phyloP scores from a whole-genome alignment of 805 yeast species.

The Candida taoyuanica region DNA sequence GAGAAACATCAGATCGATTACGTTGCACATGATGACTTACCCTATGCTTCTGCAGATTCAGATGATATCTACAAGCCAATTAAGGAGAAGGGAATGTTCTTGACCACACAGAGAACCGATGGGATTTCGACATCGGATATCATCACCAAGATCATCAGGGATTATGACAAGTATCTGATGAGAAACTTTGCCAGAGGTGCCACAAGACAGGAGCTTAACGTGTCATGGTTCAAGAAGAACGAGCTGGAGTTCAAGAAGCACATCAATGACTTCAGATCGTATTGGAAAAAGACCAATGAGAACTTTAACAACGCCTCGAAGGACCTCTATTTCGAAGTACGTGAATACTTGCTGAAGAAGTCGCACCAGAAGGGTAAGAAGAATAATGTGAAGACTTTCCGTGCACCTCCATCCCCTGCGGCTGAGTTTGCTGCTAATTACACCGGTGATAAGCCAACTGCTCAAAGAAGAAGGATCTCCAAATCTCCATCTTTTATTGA shows the following conservation, averaged over 20 bases:
- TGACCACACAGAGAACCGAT: conserved; percentile 94
- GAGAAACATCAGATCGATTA: conserved; percentile 81
- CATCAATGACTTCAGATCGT: conserved; percentile 78
- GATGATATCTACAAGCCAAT: conserved; percentile 94
- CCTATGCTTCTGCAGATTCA: conserved; percentile 83
- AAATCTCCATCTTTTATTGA: conserved; percentile 27
- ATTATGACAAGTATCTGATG: conserved; percentile 94
- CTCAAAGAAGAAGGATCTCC: conserved; percentile 6
- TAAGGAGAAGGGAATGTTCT: conserved; percentile 83
- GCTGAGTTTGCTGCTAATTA: conserved; percentile 48
- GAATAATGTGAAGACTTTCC: conserved; percentile 10
- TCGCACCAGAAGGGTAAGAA: conserved; percentile 25
- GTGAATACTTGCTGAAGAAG: conserved; percentile 60
- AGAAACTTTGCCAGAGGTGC: conserved; percentile 98
- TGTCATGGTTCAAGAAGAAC: conserved; percentile 95
- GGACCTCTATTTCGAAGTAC: conserved; percentile 80
- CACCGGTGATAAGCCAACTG: conserved; percentile 47
- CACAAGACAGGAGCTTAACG: conserved; percentile 91
- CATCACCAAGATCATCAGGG: conserved; percentile 90
- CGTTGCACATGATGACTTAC: conserved; percentile 96
- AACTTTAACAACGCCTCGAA: conserved; percentile 67
- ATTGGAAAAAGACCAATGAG: conserved; percentile 72
- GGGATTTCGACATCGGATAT: conserved; percentile 96
- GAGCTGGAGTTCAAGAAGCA: conserved; percentile 92
- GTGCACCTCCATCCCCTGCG: conserved; percentile 12